Evolutionary conservation across 2,329 filamentous ascomycete species (phyloP), one percentile per base, ranked within the genome.

Genomic region (Didymella sp.): DNA sequence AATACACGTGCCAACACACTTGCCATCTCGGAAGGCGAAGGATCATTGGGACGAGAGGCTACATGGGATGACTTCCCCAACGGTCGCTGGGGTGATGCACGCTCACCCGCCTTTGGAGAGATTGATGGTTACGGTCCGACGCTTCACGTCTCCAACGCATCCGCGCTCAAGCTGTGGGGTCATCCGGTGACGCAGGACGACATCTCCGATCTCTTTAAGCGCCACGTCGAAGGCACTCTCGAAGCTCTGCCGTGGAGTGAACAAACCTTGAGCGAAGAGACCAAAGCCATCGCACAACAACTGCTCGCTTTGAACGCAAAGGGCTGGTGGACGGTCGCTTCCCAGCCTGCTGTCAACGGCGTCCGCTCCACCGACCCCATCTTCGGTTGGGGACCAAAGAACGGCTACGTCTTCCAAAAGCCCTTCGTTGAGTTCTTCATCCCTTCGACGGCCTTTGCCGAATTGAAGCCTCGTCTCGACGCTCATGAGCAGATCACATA

Each of bases 31-130:
- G 94, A 98, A 78, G 94, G 95, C 6, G 90, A 96, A 70, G 95
- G 94, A 22, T 85, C 90, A 3, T 82, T 97, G 6, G 95, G 94
- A 11, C 85, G 95, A 46, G 94, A 98, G 81, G 95, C 95, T 30
- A 99, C 95, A 0, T 99, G 95, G 95, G 95, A 99, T 70, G 95
- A 99, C 69, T 99, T 92, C 76, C 94, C 94, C 61, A 98, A 98
- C 80, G 95, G 94, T 25, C 87, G 94, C 52, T 98, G 94, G 87
- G 94, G 94, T 73, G 94, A 97, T 70, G 91, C 93, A 4, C 86
- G 94, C 49, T 96, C 92, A 2, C 66, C 71, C 1, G 94, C 94
- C 0, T 98, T 96, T 73, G 94, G 94, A 69, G 92, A 97, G 76
- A 97, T 97, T 57, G 93, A 98, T 72, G 94, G 94, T n/a, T 98